Conservation (phyloP, 176 grass and related monocot genomes). For the Eremochloa ophiuroides region DNA sequence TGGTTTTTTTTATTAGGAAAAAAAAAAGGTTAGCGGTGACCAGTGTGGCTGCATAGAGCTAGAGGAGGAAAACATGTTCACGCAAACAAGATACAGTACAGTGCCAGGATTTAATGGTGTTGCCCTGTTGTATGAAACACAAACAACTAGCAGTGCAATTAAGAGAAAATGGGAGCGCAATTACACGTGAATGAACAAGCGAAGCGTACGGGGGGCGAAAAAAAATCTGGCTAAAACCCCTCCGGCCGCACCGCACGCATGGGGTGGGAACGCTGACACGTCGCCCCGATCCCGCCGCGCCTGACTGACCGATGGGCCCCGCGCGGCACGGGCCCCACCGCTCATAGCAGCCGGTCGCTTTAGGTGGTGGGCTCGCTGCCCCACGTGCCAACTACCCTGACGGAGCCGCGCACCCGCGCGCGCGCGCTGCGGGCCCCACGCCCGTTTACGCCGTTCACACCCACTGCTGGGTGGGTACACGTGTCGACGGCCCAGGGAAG, state of each 20-base stretch:
- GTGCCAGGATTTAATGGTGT: not conserved
- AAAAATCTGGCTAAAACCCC: slow-evolving; percentile 8
- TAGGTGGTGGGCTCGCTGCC: not conserved
- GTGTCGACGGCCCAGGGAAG: slow-evolving; percentile 23
- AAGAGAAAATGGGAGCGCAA: not conserved
- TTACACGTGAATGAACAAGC: not conserved
- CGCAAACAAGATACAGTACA: not conserved
- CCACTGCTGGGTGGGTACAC: not conserved
- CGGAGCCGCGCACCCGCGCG: slow-evolving; percentile 8
- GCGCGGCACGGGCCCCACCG: accelerated
- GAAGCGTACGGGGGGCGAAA: accelerated
- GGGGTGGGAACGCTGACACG: slow-evolving; percentile 23
- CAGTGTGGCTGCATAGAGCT: not conserved
- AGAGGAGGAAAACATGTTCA: not conserved
- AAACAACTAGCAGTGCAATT: no score
- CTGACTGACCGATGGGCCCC: not conserved
- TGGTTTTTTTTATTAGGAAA: no score
- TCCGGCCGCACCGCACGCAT: no score
- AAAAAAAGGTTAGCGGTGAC: not conserved
- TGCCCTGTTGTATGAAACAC: not conserved
- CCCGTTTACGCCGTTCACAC: slow-evolving; percentile 19
- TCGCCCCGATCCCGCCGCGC: not conserved
- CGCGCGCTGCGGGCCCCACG: not conserved
- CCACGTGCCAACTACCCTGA: slow-evolving; percentile 40
- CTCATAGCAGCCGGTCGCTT: not conserved